Percentiles rank a stretch among this genome's conserved stretches.
Conservation (phyloP, 495 filamentous ascomycete genomes). For the Hyaloscypha hepaticicola region DNA sequence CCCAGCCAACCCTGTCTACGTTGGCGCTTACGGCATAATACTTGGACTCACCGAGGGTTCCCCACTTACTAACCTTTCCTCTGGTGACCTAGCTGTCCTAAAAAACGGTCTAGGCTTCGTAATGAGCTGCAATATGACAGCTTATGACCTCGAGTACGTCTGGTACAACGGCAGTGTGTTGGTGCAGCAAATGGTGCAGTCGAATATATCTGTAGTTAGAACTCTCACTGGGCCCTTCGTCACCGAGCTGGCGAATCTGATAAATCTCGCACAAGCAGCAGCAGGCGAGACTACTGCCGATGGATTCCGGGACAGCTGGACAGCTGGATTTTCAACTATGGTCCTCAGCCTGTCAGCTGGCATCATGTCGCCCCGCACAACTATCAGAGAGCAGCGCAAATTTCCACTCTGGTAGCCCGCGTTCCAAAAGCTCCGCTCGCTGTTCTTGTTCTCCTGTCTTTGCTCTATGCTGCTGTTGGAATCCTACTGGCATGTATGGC, state of each 20-base stretch:
- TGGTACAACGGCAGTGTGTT: conserved; percentile 4
- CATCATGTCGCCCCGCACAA: not conserved
- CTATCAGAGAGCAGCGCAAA: not conserved
- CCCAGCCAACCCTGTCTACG: not conserved
- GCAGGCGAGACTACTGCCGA: not conserved
- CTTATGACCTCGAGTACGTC: conserved; percentile 4
- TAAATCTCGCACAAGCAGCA: not conserved
- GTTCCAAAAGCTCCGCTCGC: conserved; percentile 2
- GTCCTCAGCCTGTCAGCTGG: not conserved
- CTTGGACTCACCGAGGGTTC: not conserved
- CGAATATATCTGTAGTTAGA: not conserved
- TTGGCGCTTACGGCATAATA: not conserved
- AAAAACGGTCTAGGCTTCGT: not conserved
- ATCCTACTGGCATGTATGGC: not conserved
- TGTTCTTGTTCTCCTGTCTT: not conserved
- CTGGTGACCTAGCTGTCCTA: not conserved
- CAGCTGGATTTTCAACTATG: not conserved
- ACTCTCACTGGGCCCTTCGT: conserved; percentile 3
- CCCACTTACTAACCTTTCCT: not conserved
- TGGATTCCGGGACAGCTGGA: not conserved
- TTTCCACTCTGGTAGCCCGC: not conserved
- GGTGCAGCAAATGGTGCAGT: not conserved
- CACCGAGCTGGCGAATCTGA: not conserved
- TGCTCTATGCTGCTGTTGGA: not conserved
- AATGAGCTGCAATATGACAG: not conserved